phyloP scores from a whole-genome alignment of 805 yeast species.

The Lachancea meyersii region DNA sequence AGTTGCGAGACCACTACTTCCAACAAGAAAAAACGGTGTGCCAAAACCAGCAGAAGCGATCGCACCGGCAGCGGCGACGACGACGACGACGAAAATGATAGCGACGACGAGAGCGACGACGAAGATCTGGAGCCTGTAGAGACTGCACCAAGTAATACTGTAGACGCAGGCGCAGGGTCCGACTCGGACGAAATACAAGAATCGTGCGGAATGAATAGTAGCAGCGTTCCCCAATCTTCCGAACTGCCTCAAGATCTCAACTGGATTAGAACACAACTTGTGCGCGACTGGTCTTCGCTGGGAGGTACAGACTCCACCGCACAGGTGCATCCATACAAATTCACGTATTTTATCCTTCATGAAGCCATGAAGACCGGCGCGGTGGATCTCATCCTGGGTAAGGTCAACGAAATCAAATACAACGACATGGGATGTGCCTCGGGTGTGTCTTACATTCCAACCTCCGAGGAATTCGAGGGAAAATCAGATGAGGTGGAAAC shows the following conservation, averaged over 20 bases:
- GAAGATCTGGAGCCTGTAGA: slow-evolving; percentile 1
- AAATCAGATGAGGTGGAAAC: slow-evolving; percentile 41
- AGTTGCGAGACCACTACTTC: slow-evolving; percentile 10
- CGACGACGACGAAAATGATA: slow-evolving; percentile 2
- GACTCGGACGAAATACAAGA: slow-evolving; percentile 7
- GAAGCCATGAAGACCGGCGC: slow-evolving; percentile 78
- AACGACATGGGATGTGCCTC: slow-evolving; percentile 60
- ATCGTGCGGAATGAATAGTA: slow-evolving; percentile 5
- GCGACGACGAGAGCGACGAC: slow-evolving; percentile 7
- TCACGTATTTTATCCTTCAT: slow-evolving; percentile 75
- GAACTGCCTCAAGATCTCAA: slow-evolving; percentile 57
- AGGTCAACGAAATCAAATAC: slow-evolving; percentile 62
- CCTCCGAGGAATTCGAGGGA: slow-evolving; percentile 26
- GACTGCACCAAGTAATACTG: neutral
- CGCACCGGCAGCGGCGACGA: neutral
- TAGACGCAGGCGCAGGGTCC: neutral
- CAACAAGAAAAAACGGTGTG: slow-evolving; percentile 11
- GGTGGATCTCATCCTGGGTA: slow-evolving; percentile 80
- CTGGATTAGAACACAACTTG: slow-evolving; percentile 66
- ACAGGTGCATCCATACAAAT: slow-evolving; percentile 92
- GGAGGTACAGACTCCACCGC: slow-evolving; percentile 90
- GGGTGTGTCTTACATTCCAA: slow-evolving; percentile 59
- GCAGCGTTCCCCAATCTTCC: slow-evolving; percentile 6
- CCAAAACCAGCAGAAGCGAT: slow-evolving; percentile 3
- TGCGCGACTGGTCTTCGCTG: slow-evolving; percentile 67